These are phyloP conservation scores for Irpex rosettiformis DNA, from an alignment of 1,284 basidiomycete species.

Conservation along the genomic window DNA sequence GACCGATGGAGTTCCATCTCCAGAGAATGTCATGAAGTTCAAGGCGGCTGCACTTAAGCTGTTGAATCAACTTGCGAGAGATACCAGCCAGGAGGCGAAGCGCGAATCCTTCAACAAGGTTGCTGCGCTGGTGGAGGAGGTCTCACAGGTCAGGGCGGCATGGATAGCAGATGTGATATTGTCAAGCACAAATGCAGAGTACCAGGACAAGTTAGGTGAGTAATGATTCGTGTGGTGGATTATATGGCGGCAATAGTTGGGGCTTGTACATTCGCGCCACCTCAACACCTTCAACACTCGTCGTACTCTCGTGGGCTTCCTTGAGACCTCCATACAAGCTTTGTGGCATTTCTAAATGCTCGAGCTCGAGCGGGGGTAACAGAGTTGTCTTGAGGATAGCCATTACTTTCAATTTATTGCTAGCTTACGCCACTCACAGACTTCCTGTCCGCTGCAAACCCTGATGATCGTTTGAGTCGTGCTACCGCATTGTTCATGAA, in stretches of 20 bases:
- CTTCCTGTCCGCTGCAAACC: constrained; percentile 52
- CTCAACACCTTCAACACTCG: too few species aligned
- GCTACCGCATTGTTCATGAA: constrained; percentile 70
- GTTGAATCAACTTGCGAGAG: constrained; percentile 62
- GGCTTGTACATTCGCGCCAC: too few species aligned
- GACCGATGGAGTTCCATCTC: constrained; percentile 43
- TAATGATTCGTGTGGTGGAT: constrained; percentile 11
- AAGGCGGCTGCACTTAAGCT: constrained; percentile 61
- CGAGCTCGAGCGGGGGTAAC: too few species aligned
- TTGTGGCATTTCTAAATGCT: too few species aligned
- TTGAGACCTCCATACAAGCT: too few species aligned
- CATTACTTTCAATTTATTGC: background rate
- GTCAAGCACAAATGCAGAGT: constrained; percentile 58
- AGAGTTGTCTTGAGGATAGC: background rate
- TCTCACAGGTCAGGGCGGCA: constrained; percentile 52
- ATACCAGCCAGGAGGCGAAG: constrained; percentile 50
- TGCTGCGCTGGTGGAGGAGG: constrained; percentile 60
- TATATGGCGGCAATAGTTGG: too few species aligned
- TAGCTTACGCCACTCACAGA: constrained; percentile 32
- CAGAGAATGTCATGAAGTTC: constrained; percentile 59
- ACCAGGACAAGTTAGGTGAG: constrained; percentile 68
- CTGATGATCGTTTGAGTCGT: constrained; percentile 56
- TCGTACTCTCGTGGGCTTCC: too few species aligned
- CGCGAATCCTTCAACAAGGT: constrained; percentile 65
- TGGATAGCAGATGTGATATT: constrained; percentile 77